A percentile compares a stretch with the other conserved stretches of the same genome.
phyloP scores from a whole-genome alignment of 306 rosid genomes.

The Ammopiptanthus mongolicus region DNA sequence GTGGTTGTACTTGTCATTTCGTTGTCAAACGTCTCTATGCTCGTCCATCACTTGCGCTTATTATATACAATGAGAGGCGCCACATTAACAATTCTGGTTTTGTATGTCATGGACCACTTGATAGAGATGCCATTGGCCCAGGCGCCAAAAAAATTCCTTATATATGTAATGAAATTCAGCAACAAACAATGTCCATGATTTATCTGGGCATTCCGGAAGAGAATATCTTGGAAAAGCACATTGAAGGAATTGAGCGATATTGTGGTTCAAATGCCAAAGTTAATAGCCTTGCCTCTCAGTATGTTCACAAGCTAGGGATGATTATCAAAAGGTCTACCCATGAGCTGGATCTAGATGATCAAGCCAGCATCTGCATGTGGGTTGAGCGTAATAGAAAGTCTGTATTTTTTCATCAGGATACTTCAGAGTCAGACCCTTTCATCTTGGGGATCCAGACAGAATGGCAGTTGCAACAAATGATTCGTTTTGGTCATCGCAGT shows the following conservation, averaged over 20 bases:
- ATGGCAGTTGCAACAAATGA: slow-evolving; percentile 96
- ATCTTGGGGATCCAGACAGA: slow-evolving; percentile 95
- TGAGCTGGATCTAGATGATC: slow-evolving; percentile 91
- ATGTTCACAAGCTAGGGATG: slow-evolving; percentile 94
- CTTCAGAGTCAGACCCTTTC: slow-evolving; percentile 78
- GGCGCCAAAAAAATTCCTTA: slow-evolving; percentile 84
- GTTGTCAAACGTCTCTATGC: slow-evolving; percentile 88
- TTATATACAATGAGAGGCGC: slow-evolving; percentile 73
- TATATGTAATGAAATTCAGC: slow-evolving; percentile 89
- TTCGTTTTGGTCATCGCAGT: slow-evolving; percentile 84
- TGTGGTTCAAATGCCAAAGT: slow-evolving; percentile 80
- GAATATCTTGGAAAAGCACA: slow-evolving; percentile 88
- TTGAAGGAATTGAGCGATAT: slow-evolving; percentile 82
- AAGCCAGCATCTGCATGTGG: slow-evolving; percentile 97
- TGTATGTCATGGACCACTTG: slow-evolving; percentile 95
- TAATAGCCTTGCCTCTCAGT: slow-evolving; percentile 81
- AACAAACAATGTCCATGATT: slow-evolving; percentile 96
- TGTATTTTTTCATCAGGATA: slow-evolving; percentile 73
- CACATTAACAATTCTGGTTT: slow-evolving; percentile 87
- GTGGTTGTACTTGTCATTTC: slow-evolving; percentile 91
- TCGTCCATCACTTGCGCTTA: slow-evolving; percentile 76
- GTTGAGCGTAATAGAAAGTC: slow-evolving; percentile 78
- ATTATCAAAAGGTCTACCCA: slow-evolving; percentile 86
- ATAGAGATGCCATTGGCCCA: slow-evolving; percentile 94
- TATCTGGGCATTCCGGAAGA: slow-evolving; percentile 95